Percentiles rank a stretch among this genome's conserved stretches.
Evolutionary conservation across 1,139 yeast genomes (phyloP).

Genomic region (Suhomyces ambrosiae): DNA sequence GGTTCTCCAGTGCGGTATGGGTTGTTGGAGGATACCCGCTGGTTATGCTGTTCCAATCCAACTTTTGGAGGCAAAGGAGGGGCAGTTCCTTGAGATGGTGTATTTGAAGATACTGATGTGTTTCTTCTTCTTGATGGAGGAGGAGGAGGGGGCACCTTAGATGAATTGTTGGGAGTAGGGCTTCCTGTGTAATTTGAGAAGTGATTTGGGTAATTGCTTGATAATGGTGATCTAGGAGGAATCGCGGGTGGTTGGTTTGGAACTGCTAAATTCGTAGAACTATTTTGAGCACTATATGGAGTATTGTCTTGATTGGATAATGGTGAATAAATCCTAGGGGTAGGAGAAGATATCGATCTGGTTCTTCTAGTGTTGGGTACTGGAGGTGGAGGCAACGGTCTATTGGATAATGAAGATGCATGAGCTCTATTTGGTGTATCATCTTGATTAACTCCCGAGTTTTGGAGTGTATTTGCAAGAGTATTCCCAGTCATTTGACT

Average conservation of each 20-base stretch:
- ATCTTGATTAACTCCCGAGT: constrained; percentile 25
- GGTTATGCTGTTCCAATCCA: constrained; percentile 8
- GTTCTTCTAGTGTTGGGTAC: constrained; percentile 39
- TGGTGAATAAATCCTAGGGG: constrained; percentile 31
- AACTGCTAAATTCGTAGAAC: constrained; percentile 4
- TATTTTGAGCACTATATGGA: constrained; percentile 3
- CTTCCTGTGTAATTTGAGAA: constrained; percentile 3
- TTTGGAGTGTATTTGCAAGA: constrained; percentile 39
- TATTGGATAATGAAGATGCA: constrained; percentile 12
- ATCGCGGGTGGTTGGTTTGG: constrained; percentile 12
- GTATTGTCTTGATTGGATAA: constrained; percentile 16
- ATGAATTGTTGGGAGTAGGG: constrained; percentile 8
- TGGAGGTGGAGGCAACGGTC: constrained; percentile 44
- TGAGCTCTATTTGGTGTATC: constrained; percentile 21
- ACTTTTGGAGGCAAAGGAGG: constrained; percentile 43
- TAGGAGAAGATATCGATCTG: constrained; percentile 49
- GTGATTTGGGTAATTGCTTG: not conserved
- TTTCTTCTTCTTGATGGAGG: constrained; percentile 45
- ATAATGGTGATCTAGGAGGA: constrained; percentile 21
- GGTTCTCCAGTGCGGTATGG: constrained; percentile 11
- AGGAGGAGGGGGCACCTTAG: constrained; percentile 41
- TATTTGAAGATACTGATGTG: constrained; percentile 17
- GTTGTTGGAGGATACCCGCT: constrained; percentile 8
- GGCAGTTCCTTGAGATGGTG: not conserved
- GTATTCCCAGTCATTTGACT: constrained; percentile 51